A percentile compares a stretch with the other conserved stretches of the same genome.
phyloP scores from a whole-genome alignment of 495 filamentous ascomycete species.

The Penicillium atrosanguineum region DNA sequence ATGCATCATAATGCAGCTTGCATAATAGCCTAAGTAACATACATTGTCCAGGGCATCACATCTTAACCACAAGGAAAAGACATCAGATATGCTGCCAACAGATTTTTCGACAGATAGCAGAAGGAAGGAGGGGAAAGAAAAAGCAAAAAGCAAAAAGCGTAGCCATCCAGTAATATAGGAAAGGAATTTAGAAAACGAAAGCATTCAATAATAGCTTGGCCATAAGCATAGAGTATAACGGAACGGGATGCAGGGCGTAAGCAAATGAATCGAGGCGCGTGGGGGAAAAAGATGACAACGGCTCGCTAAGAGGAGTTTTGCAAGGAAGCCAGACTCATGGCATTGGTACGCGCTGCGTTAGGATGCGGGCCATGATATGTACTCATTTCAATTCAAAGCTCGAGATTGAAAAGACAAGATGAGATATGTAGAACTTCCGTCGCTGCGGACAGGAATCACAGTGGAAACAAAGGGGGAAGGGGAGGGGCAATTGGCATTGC shows the following conservation, averaged over 20 bases:
- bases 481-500: slow-evolving; percentile 27
- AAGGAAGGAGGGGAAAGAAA: neutral
- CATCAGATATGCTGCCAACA: slow-evolving; percentile 1
- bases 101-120: neutral
- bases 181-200: slow-evolving; percentile 6
- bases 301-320: slow-evolving; percentile 21
- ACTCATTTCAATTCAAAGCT: slow-evolving; percentile 20
- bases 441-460: neutral
- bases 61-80: slow-evolving; percentile 1
- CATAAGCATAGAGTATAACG: slow-evolving; percentile 9
- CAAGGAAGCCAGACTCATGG: slow-evolving; percentile 10
- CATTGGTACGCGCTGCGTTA: slow-evolving; percentile 15
- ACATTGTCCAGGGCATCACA: neutral
- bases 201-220: slow-evolving; percentile 7
- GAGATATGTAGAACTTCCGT: slow-evolving; percentile 15
- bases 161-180: slow-evolving; percentile 1
- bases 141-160: no score
- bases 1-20: neutral
- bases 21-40: neutral
- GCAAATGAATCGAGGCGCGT: neutral
- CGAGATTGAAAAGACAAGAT: slow-evolving; percentile 15
- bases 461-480: slow-evolving; percentile 15
- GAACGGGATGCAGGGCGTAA: slow-evolving; percentile 4
- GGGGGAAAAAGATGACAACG: slow-evolving; percentile 7
- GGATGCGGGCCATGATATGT: slow-evolving; percentile 21